phyloP scores from a whole-genome alignment of 192 early-diverging fungal genomes.

The Coemansia sp. region DNA sequence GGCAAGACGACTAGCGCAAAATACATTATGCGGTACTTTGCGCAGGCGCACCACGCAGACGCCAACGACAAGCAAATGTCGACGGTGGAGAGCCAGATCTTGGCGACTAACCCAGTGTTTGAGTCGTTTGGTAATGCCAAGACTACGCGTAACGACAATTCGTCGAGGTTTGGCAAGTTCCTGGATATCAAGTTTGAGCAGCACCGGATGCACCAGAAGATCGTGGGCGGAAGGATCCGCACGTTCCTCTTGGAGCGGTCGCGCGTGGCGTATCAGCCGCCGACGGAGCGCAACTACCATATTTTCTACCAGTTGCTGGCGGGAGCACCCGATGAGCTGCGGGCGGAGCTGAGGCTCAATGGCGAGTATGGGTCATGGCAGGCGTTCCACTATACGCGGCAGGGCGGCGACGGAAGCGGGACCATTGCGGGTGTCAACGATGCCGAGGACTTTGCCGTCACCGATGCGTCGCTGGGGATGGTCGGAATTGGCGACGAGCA shows the following conservation, averaged over 20 bases:
- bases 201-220: slow-evolving; percentile 64
- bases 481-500: slow-evolving; percentile 77
- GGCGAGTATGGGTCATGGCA: slow-evolving; percentile 66
- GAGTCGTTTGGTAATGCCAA: slow-evolving; percentile 90
- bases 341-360: slow-evolving; percentile 66
- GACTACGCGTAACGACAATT: slow-evolving; percentile 74
- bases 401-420: slow-evolving; percentile 54
- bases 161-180: slow-evolving; percentile 87
- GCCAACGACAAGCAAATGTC: slow-evolving; percentile 43
- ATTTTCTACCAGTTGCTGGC: slow-evolving; percentile 95
- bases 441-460: slow-evolving; percentile 61
- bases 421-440: slow-evolving; percentile 61
- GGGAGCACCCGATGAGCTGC: slow-evolving; percentile 73
- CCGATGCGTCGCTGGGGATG: slow-evolving; percentile 81
- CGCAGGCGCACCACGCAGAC: slow-evolving; percentile 73
- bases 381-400: slow-evolving; percentile 51
- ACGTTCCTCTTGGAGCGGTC: slow-evolving; percentile 87
- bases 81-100: slow-evolving; percentile 62
- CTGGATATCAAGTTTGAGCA: slow-evolving; percentile 85
- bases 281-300: slow-evolving; percentile 88
- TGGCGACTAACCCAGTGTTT: slow-evolving; percentile 75
- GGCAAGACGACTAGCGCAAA: slow-evolving; percentile 97
- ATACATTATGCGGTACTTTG: slow-evolving; percentile 98
- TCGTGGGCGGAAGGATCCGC: slow-evolving; percentile 84
- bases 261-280: slow-evolving; percentile 68